phyloP scores from a whole-genome alignment of 2,329 filamentous ascomycete species.

The Tolypocladium ophioglossoides region DNA sequence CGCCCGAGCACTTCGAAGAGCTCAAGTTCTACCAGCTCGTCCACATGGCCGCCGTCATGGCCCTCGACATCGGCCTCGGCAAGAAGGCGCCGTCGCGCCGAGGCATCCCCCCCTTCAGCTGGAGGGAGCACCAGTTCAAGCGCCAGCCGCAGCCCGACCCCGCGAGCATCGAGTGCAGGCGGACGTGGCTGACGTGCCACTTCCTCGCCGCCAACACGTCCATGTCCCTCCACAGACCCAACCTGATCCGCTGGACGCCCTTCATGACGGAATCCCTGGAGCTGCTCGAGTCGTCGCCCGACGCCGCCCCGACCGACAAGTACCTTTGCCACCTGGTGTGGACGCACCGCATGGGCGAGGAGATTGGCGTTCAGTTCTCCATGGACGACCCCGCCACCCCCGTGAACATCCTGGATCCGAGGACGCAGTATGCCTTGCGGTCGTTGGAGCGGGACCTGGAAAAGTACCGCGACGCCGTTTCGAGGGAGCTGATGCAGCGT shows the following conservation, averaged over 20 bases:
- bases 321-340: conserved; percentile 49
- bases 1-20: conserved; percentile 73
- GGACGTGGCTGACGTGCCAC: conserved; percentile 50
- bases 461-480: conserved; percentile 45
- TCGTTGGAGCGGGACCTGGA: conserved; percentile 55
- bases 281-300: conserved; percentile 40
- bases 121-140: conserved; percentile 31
- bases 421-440: conserved; percentile 53
- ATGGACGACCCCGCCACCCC: conserved; percentile 51
- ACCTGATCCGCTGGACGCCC: conserved; percentile 46
- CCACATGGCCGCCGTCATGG: conserved; percentile 72
- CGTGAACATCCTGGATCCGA: conserved; percentile 47
- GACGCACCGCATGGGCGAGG: conserved; percentile 55
- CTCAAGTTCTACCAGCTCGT: conserved; percentile 85
- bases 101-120: conserved; percentile 14
- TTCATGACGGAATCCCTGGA: conserved; percentile 53
- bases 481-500: conserved; percentile 44
- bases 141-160: conserved; percentile 36
- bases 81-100: conserved; percentile 17
- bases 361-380: conserved; percentile 55
- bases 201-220: conserved; percentile 48
- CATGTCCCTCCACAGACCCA: conserved; percentile 51
- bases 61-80: conserved; percentile 71
- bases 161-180: conserved; percentile 41
- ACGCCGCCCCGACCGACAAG: conserved; percentile 45